Evolutionary conservation across 441 rosid species (phyloP).

Genomic region (Pelargonium cotyledonis): DNA sequence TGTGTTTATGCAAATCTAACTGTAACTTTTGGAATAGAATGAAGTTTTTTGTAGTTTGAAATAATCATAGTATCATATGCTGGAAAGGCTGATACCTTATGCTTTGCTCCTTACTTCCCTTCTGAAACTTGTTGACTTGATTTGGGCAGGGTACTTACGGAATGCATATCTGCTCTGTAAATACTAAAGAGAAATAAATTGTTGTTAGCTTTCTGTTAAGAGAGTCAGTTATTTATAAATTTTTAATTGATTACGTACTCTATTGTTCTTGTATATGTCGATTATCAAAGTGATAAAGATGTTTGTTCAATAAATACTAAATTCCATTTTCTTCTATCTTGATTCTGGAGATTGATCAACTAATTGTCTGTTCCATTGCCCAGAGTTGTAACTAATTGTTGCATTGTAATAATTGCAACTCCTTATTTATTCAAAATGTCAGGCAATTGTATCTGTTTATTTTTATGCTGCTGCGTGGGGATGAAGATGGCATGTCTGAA

Average conservation of each 20-base stretch:
- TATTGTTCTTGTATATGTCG: background rate
- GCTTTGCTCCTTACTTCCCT: no score
- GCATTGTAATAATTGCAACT: background rate
- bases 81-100: no score
- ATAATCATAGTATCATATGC: no score
- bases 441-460: slow-evolving; percentile 72
- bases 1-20: background rate
- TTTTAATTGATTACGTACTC: background rate
- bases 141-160: background rate
- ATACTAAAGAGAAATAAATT: background rate
- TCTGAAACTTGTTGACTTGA: background rate
- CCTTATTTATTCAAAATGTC: slow-evolving; percentile 17
- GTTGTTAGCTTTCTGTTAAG: background rate
- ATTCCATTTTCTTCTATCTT: background rate
- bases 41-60: background rate
- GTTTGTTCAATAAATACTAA: background rate
- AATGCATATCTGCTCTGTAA: background rate
- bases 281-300: background rate
- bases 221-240: no score
- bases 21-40: background rate
- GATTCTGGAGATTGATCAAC: background rate
- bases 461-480: slow-evolving; percentile 73
- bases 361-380: background rate
- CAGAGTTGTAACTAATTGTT: background rate
- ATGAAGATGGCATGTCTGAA: slow-evolving; percentile 78